phyloP scores from a whole-genome alignment of 176 grass and related monocot species.

The Musa schizocarpa region DNA sequence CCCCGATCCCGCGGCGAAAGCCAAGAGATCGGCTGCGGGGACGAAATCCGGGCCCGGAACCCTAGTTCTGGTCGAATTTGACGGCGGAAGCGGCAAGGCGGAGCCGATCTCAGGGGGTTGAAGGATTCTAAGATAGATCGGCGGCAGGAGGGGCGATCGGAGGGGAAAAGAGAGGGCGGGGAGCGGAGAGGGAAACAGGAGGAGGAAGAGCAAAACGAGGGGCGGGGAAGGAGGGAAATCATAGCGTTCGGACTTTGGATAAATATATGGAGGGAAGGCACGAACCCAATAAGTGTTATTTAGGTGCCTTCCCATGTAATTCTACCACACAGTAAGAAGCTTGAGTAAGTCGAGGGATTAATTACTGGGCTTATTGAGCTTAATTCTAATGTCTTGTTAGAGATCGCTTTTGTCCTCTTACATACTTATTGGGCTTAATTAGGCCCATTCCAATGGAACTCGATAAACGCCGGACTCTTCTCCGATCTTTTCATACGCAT shows the following conservation, averaged over 20 bases:
- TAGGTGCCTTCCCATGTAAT: neutral
- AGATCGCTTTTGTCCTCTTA: too few relatives aligned
- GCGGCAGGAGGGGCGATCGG: neutral
- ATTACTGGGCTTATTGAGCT: too few relatives aligned
- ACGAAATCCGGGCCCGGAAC: neutral
- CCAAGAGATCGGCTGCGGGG: neutral
- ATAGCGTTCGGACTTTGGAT: constrained; percentile 4
- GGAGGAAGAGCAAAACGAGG: neutral
- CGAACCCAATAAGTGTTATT: constrained; percentile 6
- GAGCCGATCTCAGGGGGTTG: neutral
- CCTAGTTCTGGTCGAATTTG: neutral
- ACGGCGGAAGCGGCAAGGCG: neutral
- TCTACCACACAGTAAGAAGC: neutral
- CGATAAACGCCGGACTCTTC: neutral
- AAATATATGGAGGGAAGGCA: constrained; percentile 16
- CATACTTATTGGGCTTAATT: too few relatives aligned
- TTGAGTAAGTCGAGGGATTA: too few relatives aligned
- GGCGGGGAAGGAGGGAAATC: constrained; percentile 9
- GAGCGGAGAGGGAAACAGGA: neutral
- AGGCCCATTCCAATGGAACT: too few relatives aligned
- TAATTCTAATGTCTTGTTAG: too few relatives aligned
- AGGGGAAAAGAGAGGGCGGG: neutral
- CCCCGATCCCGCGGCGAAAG: neutral
- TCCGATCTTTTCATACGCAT: neutral
- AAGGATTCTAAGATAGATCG: neutral